Evolutionary conservation across 805 yeast species (phyloP), one percentile per base, ranked within the genome.

Genomic region (Metschnikowia shivogae): DNA sequence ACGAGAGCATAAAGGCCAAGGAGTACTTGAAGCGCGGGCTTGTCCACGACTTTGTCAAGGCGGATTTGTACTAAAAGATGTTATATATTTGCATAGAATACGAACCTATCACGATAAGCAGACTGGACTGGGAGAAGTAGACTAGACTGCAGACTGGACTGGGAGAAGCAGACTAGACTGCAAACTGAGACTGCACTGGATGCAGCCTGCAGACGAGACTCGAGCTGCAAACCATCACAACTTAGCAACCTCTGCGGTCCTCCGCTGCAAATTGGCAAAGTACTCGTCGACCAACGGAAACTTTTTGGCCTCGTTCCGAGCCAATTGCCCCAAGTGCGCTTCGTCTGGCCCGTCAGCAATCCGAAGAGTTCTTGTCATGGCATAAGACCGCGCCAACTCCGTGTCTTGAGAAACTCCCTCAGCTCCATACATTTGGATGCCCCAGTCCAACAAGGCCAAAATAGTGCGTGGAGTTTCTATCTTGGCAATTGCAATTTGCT

Each of bases 301-400:
- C 34, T 57, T 58, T 54, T 73, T 74, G 10, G 68, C 62, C 46
- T 74, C 77, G 36, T 65, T 59, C 47, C 78, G 70, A 6, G 79
- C 84, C 50, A 81, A 65, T 62, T 80, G 85, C 48, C 65, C 64
- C 58, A 78, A 63, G 58, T 81, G 84, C 3, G 82, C 82, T 59
- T 80, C 86, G 64, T 81, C 86, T 2, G 86, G 86, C 10, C 86
- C 86, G 59, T 82, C 86, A 12, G 86, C 85, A 45, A 80, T 77
- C 50, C 86, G 65, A 45, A 81, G 69, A 36, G 81, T 78, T 58
- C 86, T 69, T 38, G 74, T 65, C 45, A 62, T 60, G 20, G 78
- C 77, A 62, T 74, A 82, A 61, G 73, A 60, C 46, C 73, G 61
- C 1, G 85, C 80, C 57, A 82, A 64, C 42, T 76, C 80, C 8